phyloP scores from a whole-genome alignment of 1,284 basidiomycete genomes.

The Ganoderma boninense region DNA sequence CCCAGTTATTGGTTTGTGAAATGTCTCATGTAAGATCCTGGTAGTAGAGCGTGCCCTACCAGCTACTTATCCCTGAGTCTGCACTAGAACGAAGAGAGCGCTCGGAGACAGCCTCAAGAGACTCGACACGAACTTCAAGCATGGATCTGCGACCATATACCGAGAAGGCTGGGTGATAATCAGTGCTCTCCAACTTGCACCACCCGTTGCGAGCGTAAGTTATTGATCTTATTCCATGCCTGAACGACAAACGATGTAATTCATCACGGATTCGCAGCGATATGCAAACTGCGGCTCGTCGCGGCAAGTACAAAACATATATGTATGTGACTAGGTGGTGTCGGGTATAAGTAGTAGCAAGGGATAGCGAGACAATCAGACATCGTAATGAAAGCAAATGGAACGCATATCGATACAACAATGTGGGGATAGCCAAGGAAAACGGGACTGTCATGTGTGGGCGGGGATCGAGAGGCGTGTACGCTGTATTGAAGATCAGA shows the following conservation, averaged over 20 bases:
- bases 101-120: too few species aligned
- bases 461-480: not conserved
- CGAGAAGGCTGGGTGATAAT: too few species aligned
- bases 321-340: not conserved
- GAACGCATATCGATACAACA: not conserved
- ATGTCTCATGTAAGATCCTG: too few species aligned
- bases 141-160: too few species aligned
- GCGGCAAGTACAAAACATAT: not conserved
- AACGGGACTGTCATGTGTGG: not conserved
- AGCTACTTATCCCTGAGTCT: too few species aligned
- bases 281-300: not conserved
- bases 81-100: too few species aligned
- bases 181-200: too few species aligned
- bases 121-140: too few species aligned
- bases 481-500: not conserved
- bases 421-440: not conserved
- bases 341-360: not conserved
- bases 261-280: not conserved
- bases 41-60: too few species aligned
- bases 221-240: not conserved
- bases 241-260: not conserved
- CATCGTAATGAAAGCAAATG: not conserved
- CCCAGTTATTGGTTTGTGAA: too few species aligned
- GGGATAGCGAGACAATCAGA: not conserved
- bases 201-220: too few species aligned